phyloP scores from a whole-genome alignment of 1,284 basidiomycete genomes.

The Leccinum fuscescens region DNA sequence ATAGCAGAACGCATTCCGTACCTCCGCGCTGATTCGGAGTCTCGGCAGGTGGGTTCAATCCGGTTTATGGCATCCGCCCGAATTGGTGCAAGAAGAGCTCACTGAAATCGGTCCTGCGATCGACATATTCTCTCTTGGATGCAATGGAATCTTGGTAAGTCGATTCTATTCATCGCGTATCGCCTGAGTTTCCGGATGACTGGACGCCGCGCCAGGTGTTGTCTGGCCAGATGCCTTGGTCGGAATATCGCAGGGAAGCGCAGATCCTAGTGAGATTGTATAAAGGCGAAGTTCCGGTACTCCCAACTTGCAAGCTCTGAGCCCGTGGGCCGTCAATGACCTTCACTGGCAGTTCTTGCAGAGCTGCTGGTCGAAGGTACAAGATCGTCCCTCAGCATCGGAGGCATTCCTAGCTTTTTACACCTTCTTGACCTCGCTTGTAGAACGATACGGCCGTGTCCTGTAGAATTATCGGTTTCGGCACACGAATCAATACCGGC shows the following conservation, averaged over 20 bases:
- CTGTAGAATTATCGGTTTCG: neutral
- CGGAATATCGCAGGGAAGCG: slow-evolving; percentile 6
- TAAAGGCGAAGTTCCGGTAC: slow-evolving; percentile 6
- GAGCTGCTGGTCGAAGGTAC: slow-evolving; percentile 10
- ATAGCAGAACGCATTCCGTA: slow-evolving; percentile 9
- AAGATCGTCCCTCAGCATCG: slow-evolving; percentile 5
- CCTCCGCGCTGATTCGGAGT: slow-evolving; percentile 12
- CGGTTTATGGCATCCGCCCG: slow-evolving; percentile 11
- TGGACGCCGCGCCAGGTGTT: slow-evolving; percentile 11
- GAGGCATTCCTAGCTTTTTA: neutral
- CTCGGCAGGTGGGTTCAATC: slow-evolving; percentile 9
- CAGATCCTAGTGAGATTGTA: slow-evolving; percentile 5
- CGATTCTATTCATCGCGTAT: neutral
- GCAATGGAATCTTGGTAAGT: no score
- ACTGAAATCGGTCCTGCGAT: neutral
- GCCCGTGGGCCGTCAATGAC: neutral
- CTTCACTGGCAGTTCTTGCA: slow-evolving; percentile 16
- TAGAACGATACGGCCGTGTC: neutral
- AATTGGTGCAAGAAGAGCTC: slow-evolving; percentile 3
- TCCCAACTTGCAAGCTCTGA: neutral
- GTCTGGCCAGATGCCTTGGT: slow-evolving; percentile 21
- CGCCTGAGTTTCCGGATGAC: neutral
- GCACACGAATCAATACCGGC: no score
- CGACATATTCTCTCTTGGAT: no score
- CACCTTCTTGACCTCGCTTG: neutral